Evolutionary conservation across 1,139 yeast genomes (phyloP), one percentile per base, ranked within the genome.

Genomic region (Saccharomycopsis hybrid): DNA sequence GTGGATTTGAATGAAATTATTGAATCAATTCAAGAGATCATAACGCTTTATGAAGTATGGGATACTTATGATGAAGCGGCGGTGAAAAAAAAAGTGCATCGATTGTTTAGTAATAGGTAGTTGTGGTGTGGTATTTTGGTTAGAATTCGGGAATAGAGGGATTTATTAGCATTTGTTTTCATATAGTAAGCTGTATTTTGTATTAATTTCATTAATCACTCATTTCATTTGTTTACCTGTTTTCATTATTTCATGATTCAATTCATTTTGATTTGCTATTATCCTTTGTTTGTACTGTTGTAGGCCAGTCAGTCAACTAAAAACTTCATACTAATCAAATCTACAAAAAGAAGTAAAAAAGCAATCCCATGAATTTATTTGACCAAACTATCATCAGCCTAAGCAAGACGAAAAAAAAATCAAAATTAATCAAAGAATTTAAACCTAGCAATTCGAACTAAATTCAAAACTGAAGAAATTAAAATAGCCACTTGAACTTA

Each of bases 21-120:
- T 46, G 94, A 85, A 56, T 82, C 88, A 5, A 80, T 87, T 44
- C 96, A 89, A 62, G 96, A 88, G 58, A 69, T 88, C 63, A 72
- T 89, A 47, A 79, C 85, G 5, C 67, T 89, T 2, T 89, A 89
- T 62, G 90, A 85, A 47, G 74, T 80, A 9, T 89, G 97, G 97
- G 90, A 85, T 57, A 65, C 79, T 29, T 89, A 85, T 60, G 89
- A 85, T 60, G 97, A 89, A 62, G 58, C 59, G 27, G 42, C 56
- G 3, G 63, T 68, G 53, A 62, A 67, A 44, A 65, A 63, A 29
- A 58, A 60, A 1, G 48, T 62, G 3, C 63, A 60, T 25, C 41
- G 46, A 3, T 54, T 61, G 13, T 54, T 61, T 4, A 36, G 59
- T 44, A 56, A 55, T 46, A 50, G 63, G 37, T 46, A 35, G 38